These are phyloP conservation scores for Leishmania major DNA, from an alignment of 208 protist species.

Conservation along the genomic window DNA sequence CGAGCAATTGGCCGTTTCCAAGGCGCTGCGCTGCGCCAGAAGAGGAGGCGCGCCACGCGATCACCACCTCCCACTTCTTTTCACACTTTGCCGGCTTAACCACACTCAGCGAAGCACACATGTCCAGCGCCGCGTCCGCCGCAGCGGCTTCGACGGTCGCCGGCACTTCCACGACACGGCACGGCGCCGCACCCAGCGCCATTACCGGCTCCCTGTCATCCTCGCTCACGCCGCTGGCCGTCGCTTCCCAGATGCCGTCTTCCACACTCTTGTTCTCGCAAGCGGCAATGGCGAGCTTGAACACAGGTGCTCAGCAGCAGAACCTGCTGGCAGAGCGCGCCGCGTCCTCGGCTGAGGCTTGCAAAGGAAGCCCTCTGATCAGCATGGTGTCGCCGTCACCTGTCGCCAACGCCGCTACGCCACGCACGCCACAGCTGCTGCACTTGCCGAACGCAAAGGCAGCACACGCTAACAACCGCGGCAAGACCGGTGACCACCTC, in stretches of 20 bases:
- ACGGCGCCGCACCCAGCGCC: background rate
- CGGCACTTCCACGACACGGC: background rate
- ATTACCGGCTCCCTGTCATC: background rate
- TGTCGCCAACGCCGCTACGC: background rate
- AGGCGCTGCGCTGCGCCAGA: background rate
- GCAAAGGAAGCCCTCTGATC: conserved; percentile 11
- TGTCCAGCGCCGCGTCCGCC: background rate
- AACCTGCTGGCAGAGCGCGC: conserved; percentile 5
- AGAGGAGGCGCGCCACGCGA: background rate
- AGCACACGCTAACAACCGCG: background rate
- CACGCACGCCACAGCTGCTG: background rate
- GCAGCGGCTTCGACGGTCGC: background rate
- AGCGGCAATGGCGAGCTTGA: conserved; percentile 13
- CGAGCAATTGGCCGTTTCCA: background rate
- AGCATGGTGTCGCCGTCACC: background rate
- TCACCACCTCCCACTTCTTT: background rate
- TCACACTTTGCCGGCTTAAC: background rate
- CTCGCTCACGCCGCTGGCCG: background rate
- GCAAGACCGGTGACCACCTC: background rate
- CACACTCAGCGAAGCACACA: conserved; percentile 3
- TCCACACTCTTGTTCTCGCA: conserved; percentile 1
- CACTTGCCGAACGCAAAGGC: background rate
- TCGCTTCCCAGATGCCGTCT: background rate
- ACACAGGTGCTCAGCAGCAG: conserved; percentile 13
- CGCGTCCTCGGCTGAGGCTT: conserved; percentile 2